Percentiles rank a stretch among this genome's conserved stretches.
Evolutionary conservation across 73 alveolate genomes (phyloP).

Genomic region (Symbiodinium pilosum): DNA sequence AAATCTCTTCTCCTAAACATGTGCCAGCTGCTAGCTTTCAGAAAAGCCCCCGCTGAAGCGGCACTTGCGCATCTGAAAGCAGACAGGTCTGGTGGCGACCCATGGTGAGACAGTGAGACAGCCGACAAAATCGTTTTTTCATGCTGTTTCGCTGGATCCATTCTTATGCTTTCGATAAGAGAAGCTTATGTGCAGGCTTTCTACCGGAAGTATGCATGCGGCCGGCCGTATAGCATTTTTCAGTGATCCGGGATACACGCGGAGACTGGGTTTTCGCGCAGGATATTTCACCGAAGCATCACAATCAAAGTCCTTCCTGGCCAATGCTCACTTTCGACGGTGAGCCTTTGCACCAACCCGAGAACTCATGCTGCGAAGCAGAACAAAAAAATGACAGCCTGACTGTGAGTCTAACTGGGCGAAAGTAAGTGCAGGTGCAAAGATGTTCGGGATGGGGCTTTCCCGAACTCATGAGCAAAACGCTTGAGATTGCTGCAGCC

Average conservation of each 20-base stretch:
- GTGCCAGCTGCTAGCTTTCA: too few species aligned
- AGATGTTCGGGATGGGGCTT: too few species aligned
- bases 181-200: background rate
- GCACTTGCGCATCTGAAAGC: background rate
- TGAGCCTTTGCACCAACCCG: background rate
- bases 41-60: too few species aligned
- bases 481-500: too few species aligned
- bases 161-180: background rate
- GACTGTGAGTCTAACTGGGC: too few species aligned
- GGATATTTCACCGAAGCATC: too few species aligned
- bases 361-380: background rate
- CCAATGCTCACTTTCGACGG: background rate
- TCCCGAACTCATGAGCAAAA: too few species aligned
- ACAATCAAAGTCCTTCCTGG: too few species aligned
- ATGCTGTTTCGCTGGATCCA: background rate
- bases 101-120: background rate
- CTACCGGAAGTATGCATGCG: background rate
- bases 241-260: too few species aligned
- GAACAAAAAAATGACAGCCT: background rate
- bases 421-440: too few species aligned
- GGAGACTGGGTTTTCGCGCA: too few species aligned
- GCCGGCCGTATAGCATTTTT: background rate
- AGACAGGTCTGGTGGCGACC: background rate
- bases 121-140: background rate
- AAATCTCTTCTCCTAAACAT: too few species aligned